Percentiles rank a stretch among this genome's conserved stretches.
Conservation (phyloP, 208 protist genomes). For the Trypanosoma platydactyli region DNA sequence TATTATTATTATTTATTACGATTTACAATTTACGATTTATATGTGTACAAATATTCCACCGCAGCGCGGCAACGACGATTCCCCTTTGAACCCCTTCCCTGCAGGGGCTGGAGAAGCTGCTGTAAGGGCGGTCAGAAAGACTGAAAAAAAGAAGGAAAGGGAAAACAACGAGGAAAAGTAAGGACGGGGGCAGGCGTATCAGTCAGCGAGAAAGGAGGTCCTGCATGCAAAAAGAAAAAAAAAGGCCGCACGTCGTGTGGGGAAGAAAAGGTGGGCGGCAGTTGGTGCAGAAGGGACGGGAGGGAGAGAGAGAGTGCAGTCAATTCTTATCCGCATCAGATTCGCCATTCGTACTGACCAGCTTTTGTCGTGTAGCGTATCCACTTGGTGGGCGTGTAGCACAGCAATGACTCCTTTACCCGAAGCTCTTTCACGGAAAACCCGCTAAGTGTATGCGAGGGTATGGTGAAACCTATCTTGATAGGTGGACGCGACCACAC, state of each 20-base stretch:
- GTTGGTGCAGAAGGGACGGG: too few relatives aligned
- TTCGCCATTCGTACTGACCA: constrained; percentile 96
- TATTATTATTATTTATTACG: neutral
- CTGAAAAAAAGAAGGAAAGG: neutral
- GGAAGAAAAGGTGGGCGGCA: neutral
- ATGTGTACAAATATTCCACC: neutral
- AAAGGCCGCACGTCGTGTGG: neutral
- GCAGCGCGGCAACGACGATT: too few relatives aligned
- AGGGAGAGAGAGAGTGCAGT: too few relatives aligned
- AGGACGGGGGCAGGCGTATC: neutral
- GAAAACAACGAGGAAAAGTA: constrained; percentile 1
- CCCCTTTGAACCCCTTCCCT: neutral
- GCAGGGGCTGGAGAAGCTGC: neutral
- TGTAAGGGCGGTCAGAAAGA: neutral
- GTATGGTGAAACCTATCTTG: constrained; percentile 93
- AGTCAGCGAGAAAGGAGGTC: neutral
- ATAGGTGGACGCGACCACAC: constrained; percentile 95
- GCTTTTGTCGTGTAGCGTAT: constrained; percentile 98
- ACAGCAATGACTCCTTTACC: constrained; percentile 62
- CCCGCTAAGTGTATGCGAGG: constrained; percentile 96
- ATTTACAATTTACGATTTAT: too few relatives aligned
- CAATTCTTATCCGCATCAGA: constrained; percentile 46
- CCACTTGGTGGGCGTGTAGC: constrained; percentile 96
- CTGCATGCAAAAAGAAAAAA: constrained; percentile 2
- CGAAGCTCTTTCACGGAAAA: constrained; percentile 96